Conservation (phyloP, 306 rosid genomes). For the Pyrus pyrifolia region DNA sequence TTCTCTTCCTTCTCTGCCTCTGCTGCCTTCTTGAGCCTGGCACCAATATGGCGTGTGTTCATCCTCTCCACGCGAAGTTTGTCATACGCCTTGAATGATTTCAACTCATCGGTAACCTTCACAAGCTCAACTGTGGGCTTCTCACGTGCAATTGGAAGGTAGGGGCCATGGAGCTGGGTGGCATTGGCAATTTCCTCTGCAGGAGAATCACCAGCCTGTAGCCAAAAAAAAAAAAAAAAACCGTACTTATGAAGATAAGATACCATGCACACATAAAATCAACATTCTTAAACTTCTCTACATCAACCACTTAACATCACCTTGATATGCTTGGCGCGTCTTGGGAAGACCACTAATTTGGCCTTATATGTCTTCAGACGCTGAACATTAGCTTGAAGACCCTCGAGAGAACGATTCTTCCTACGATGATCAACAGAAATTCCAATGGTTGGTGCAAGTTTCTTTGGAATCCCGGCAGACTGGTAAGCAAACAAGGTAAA, state of each 20-base stretch:
- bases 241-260: neutral
- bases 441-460: conserved; percentile 47
- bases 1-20: conserved; percentile 68
- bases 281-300: neutral
- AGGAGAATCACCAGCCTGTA: conserved; percentile 60
- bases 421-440: conserved; percentile 53
- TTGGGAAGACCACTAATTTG: conserved; percentile 57
- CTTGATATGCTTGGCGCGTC: conserved; percentile 45
- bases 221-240: neutral
- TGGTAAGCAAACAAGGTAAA: neutral
- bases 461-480: conserved; percentile 61
- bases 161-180: conserved; percentile 50
- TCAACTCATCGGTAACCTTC: conserved; percentile 43
- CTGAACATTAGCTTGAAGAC: conserved; percentile 51
- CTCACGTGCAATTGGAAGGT: conserved; percentile 35
- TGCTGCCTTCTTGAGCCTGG: conserved; percentile 45
- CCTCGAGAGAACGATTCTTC: conserved; percentile 42
- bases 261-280: neutral
- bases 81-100: conserved; percentile 45
- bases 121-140: conserved; percentile 47
- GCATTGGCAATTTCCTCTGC: conserved; percentile 53
- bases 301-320: conserved; percentile 1
- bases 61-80: conserved; percentile 44
- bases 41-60: conserved; percentile 38
- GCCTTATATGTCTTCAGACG: conserved; percentile 59